A percentile compares a stretch with the other conserved stretches of the same genome.
Conservation (phyloP, 768 basidiomycete genomes). For the Lentinula raphanica region DNA sequence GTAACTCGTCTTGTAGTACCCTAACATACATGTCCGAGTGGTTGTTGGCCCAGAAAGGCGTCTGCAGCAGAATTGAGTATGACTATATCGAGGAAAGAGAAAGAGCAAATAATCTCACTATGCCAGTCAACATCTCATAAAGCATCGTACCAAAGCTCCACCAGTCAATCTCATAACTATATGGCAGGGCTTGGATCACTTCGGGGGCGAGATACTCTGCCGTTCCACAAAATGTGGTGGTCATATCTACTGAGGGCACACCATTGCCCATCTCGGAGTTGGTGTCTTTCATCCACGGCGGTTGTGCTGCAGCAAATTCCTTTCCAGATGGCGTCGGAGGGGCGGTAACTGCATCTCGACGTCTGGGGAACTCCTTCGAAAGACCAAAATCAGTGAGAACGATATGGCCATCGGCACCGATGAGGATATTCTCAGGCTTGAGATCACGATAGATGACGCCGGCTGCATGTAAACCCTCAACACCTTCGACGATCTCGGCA, state of each 20-base stretch:
- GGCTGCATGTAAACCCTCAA: conserved; percentile 88
- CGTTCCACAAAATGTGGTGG: conserved; percentile 91
- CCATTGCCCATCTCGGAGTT: conserved; percentile 34
- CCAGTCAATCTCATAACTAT: conserved; percentile 95
- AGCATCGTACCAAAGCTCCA: conserved; percentile 98
- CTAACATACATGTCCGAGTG: conserved; percentile 94
- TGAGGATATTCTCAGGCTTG: conserved; percentile 95
- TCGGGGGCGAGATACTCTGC: conserved; percentile 96
- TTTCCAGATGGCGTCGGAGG: conserved; percentile 53
- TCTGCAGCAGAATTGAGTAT: conserved; percentile 37
- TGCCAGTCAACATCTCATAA: conserved; percentile 94
- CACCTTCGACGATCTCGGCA: conserved; percentile 94
- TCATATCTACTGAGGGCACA: conserved; percentile 48
- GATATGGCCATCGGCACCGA: conserved; percentile 91
- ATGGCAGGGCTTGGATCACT: conserved; percentile 85
- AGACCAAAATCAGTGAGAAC: conserved; percentile 96
- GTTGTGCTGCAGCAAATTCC: conserved; percentile 54
- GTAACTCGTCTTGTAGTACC: conserved; percentile 84
- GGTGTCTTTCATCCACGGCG: conserved; percentile 70
- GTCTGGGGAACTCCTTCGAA: conserved; percentile 83
- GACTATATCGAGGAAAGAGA: conserved; percentile 12
- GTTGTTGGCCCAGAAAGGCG: conserved; percentile 89
- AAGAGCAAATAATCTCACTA: conserved; percentile 47
- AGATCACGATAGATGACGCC: conserved; percentile 98
- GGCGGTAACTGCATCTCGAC: conserved; percentile 36